These are phyloP conservation scores for Carpinus fangiana DNA, from an alignment of 306 rosid species.

Conservation along the genomic window DNA sequence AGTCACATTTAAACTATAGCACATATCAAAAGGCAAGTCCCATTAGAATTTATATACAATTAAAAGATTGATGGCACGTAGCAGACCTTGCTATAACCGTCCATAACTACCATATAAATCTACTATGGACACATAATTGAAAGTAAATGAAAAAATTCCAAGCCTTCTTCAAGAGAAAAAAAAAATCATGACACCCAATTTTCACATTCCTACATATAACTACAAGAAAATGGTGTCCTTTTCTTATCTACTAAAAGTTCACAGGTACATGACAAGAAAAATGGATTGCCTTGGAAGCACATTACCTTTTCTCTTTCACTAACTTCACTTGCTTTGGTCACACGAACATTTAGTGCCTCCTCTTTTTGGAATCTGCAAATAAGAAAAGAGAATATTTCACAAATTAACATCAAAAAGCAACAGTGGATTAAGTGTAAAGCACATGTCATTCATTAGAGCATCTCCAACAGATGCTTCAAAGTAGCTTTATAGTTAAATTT, in stretches of 20 bases:
- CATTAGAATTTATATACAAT: background rate
- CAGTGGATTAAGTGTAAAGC: conserved; percentile 3
- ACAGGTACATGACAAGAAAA: conserved; percentile 18
- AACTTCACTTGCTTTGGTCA: conserved; percentile 65
- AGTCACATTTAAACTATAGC: background rate
- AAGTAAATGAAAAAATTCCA: background rate
- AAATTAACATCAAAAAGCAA: conserved; percentile 24
- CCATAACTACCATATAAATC: background rate
- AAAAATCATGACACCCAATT: conserved; percentile 6
- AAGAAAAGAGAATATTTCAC: conserved; percentile 4
- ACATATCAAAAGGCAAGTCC: background rate
- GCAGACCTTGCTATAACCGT: background rate
- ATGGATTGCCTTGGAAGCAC: conserved; percentile 20
- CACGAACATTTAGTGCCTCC: conserved; percentile 92
- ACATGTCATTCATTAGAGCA: background rate
- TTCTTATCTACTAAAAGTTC: conserved; percentile 6
- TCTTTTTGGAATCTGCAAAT: conserved; percentile 73
- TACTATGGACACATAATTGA: background rate
- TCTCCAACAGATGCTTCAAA: no score
- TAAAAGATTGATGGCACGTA: background rate
- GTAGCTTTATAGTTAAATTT: no score
- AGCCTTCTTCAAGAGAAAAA: background rate
- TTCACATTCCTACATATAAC: background rate
- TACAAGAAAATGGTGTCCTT: conserved; percentile 12
- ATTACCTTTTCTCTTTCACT: conserved; percentile 91